These are phyloP conservation scores for Hanseniaspora guilliermondii DNA, from an alignment of 805 yeast genomes.

Conservation along the genomic window DNA sequence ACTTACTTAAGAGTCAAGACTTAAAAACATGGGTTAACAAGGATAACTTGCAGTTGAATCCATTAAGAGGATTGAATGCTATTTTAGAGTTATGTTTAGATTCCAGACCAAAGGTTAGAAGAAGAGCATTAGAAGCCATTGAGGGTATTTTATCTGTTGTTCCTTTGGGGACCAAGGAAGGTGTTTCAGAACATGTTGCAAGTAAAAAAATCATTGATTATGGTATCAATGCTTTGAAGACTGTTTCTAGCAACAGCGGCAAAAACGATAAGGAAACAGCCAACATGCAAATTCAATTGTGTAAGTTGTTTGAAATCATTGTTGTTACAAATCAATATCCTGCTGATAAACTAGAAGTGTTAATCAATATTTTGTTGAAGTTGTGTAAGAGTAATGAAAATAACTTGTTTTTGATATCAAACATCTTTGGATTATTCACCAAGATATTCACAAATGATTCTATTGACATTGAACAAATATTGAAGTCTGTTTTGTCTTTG, in stretches of 20 bases:
- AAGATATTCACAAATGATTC: constrained; percentile 43
- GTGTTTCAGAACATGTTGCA: constrained; percentile 51
- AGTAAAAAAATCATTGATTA: constrained; percentile 56
- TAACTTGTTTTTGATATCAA: constrained; percentile 53
- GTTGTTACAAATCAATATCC: constrained; percentile 80
- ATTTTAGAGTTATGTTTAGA: constrained; percentile 68
- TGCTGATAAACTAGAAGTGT: constrained; percentile 44
- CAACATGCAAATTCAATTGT: constrained; percentile 54
- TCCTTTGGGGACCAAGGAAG: constrained; percentile 61
- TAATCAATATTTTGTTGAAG: constrained; percentile 66
- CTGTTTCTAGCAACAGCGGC: constrained; percentile 30
- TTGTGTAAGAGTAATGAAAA: constrained; percentile 46
- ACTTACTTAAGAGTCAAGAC: constrained; percentile 69
- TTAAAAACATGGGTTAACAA: constrained; percentile 60
- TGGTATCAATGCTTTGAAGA: constrained; percentile 44
- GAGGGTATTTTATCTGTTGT: constrained; percentile 45
- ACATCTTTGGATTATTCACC: constrained; percentile 75
- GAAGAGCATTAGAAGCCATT: constrained; percentile 89
- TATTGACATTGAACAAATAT: constrained; percentile 41
- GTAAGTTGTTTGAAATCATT: constrained; percentile 64
- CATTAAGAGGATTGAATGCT: constrained; percentile 70
- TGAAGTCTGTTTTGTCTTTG: constrained; percentile 62
- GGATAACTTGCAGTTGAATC: constrained; percentile 40
- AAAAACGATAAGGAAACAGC: constrained; percentile 35
- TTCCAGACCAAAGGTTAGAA: constrained; percentile 87